Conservation (phyloP, 164 flowering plant genomes). For the Vitis cinerea region DNA sequence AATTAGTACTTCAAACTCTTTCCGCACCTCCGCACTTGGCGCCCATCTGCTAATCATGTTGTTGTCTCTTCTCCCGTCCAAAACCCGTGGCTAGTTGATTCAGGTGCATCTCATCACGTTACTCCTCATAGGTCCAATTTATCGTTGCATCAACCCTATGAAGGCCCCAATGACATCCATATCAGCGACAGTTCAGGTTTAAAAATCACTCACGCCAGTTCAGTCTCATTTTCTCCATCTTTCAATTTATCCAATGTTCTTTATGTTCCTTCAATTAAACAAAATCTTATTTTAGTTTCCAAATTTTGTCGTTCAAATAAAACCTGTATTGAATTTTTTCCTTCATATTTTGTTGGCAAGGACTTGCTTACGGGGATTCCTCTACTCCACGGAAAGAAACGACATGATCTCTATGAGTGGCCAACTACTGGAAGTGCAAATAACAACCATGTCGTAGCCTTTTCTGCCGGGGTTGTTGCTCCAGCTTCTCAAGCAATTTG, state of each 20-base stretch:
- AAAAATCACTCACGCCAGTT: constrained; percentile 1
- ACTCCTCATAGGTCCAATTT: neutral
- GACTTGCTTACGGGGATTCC: neutral
- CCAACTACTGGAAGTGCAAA: neutral
- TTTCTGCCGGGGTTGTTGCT: too few species aligned
- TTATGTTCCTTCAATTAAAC: neutral
- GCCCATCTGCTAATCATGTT: too few species aligned
- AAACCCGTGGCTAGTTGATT: too few species aligned
- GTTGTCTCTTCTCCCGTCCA: too few species aligned
- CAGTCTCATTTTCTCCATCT: neutral
- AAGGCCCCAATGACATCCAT: neutral
- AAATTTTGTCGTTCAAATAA: constrained; percentile 5
- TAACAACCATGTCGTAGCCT: too few species aligned
- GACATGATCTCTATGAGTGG: constrained; percentile 9
- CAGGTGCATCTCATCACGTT: neutral
- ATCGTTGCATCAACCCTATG: neutral
- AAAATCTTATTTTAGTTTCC: constrained; percentile 3
- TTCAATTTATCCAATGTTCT: constrained; percentile 9
- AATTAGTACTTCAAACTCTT: too few species aligned
- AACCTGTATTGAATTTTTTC: constrained; percentile 3
- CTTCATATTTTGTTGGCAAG: constrained; percentile 7
- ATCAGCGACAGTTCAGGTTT: constrained; percentile 3
- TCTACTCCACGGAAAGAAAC: neutral
- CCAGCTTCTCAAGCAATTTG: too few species aligned
- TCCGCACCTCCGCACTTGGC: too few species aligned